These are phyloP conservation scores for Polychaeton citri DNA, from an alignment of 2,329 filamentous ascomycete genomes.

Conservation along the genomic window DNA sequence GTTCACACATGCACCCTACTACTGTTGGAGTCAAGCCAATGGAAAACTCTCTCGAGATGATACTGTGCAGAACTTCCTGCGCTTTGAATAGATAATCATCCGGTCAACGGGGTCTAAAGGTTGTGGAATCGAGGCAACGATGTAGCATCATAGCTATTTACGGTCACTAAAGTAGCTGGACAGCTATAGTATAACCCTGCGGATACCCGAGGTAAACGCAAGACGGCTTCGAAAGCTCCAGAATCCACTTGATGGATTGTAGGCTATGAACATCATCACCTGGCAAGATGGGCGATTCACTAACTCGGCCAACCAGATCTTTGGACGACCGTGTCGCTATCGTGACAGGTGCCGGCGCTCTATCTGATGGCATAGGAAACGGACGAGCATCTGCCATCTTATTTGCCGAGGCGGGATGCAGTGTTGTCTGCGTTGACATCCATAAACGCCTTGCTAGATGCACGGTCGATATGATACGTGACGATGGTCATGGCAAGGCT, in stretches of 20 bases:
- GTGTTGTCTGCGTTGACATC: slow-evolving; percentile 46
- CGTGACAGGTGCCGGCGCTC: slow-evolving; percentile 46
- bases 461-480: slow-evolving; percentile 41
- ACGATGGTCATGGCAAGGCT: slow-evolving; percentile 26
- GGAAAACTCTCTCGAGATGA: too few relatives aligned
- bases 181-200: too few relatives aligned
- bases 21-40: too few relatives aligned
- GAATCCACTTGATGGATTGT: slow-evolving; percentile 10
- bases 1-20: too few relatives aligned
- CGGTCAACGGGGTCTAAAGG: too few relatives aligned
- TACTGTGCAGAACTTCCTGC: too few relatives aligned
- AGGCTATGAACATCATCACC: not conserved
- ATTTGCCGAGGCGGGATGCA: slow-evolving; percentile 44
- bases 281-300: slow-evolving; percentile 13
- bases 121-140: too few relatives aligned
- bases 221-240: too few relatives aligned
- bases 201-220: too few relatives aligned
- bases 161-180: too few relatives aligned
- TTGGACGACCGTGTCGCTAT: slow-evolving; percentile 36
- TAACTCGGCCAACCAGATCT: slow-evolving; percentile 25
- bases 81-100: too few relatives aligned
- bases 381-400: slow-evolving; percentile 46
- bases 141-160: too few relatives aligned
- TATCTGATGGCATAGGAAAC: slow-evolving; percentile 47
- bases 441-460: slow-evolving; percentile 36